phyloP scores from a whole-genome alignment of 2,329 filamentous ascomycete genomes.

The Ophiostoma sp. region DNA sequence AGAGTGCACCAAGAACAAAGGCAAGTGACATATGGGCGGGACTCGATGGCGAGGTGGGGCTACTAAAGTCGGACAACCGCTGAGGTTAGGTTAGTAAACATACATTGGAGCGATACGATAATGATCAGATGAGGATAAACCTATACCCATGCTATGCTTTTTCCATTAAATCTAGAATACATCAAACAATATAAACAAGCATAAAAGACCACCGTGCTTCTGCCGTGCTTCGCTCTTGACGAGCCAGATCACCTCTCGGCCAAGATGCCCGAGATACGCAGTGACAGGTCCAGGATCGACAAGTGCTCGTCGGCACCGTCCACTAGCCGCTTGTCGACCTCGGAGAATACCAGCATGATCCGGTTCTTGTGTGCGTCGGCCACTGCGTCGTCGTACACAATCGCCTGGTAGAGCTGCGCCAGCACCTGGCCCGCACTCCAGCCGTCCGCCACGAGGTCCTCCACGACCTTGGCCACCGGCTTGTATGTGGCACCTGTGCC shows the following conservation, averaged over 20 bases:
- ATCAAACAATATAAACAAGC: background rate
- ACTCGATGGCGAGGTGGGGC: slow-evolving; percentile 50
- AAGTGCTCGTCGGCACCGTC: slow-evolving; percentile 96
- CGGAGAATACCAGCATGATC: slow-evolving; percentile 84
- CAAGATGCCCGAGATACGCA: slow-evolving; percentile 74
- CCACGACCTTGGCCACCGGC: slow-evolving; percentile 70
- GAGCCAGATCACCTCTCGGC: slow-evolving; percentile 35
- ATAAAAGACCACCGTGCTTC: background rate
- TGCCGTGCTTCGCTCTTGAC: background rate
- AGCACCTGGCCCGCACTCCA: slow-evolving; percentile 93
- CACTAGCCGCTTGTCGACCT: slow-evolving; percentile 87
- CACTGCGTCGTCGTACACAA: slow-evolving; percentile 80
- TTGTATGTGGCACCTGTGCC: slow-evolving; percentile 60
- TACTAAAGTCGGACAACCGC: slow-evolving; percentile 38
- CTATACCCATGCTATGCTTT: slow-evolving; percentile 6
- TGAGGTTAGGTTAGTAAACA: background rate
- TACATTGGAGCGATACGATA: slow-evolving; percentile 14
- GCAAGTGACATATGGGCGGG: slow-evolving; percentile 44
- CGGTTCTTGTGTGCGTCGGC: slow-evolving; percentile 82
- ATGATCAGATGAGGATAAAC: slow-evolving; percentile 9
- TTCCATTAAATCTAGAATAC: slow-evolving; percentile 6
- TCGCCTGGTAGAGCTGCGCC: slow-evolving; percentile 68
- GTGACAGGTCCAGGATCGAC: slow-evolving; percentile 75
- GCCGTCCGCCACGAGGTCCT: slow-evolving; percentile 89
- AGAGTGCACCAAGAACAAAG: slow-evolving; percentile 22